These are phyloP conservation scores for Populus tomentosa DNA, from an alignment of 441 rosid genomes.

Conservation along the genomic window DNA sequence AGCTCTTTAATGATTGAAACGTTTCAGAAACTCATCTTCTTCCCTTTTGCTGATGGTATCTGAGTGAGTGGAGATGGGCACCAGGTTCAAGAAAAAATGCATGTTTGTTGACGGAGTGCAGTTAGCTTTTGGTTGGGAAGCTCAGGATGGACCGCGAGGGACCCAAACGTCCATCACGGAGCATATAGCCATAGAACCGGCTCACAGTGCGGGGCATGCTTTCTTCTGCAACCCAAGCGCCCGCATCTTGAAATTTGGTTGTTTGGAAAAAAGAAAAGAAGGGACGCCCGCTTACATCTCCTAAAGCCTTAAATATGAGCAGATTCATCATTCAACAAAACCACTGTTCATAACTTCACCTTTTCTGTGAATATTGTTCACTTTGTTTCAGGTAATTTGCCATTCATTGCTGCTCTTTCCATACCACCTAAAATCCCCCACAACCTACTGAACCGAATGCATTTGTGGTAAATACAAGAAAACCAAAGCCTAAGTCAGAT, in stretches of 20 bases:
- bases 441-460: too few relatives aligned
- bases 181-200: slow-evolving; percentile 11
- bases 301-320: not conserved
- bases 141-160: not conserved
- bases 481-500: too few relatives aligned
- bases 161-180: not conserved
- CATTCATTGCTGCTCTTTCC: too few relatives aligned
- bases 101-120: slow-evolving; percentile 33
- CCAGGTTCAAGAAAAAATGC: slow-evolving; percentile 32
- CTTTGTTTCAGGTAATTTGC: not conserved
- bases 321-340: not conserved
- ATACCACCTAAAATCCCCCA: too few relatives aligned
- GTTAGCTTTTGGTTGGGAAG: slow-evolving; percentile 24
- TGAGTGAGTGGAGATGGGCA: slow-evolving; percentile 54
- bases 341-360: not conserved
- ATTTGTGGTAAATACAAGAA: too few relatives aligned
- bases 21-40: not conserved
- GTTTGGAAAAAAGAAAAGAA: too few relatives aligned
- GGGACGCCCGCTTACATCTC: not conserved
- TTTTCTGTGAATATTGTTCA: not conserved
- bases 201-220: slow-evolving; percentile 2
- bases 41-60: not conserved
- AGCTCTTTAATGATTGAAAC: not conserved
- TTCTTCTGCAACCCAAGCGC: not conserved
- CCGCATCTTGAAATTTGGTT: not conserved